A percentile compares a stretch with the other conserved stretches of the same genome.
Conservation (phyloP, 805 yeast species). For the Saccharomycopsis sp. region DNA sequence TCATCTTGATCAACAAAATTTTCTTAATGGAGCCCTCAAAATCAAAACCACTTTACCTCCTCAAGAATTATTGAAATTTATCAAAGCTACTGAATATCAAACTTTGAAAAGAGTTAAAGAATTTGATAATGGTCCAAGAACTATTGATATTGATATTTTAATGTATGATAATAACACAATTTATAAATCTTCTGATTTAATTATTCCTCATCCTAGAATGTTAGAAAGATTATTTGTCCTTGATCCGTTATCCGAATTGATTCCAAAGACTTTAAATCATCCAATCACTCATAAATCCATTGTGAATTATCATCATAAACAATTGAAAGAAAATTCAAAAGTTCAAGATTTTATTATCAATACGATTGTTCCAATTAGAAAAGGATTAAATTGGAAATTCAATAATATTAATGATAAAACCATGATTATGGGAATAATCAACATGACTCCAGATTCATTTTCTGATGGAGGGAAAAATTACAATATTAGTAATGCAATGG, state of each 20-base stretch:
- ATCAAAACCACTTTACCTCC: conserved; percentile 57
- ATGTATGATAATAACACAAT: conserved; percentile 41
- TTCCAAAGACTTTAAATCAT: conserved; percentile 50
- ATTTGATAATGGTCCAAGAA: conserved; percentile 85
- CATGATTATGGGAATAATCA: conserved; percentile 75
- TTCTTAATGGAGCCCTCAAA: conserved; percentile 74
- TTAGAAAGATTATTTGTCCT: conserved; percentile 84
- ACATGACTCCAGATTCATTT: conserved; percentile 90
- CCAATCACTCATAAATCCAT: conserved; percentile 84
- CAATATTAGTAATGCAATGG: conserved; percentile 31
- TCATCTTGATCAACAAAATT: conserved; percentile 64
- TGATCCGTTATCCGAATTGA: conserved; percentile 75
- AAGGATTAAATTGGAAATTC: conserved; percentile 6
- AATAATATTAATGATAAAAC: conserved; percentile 36
- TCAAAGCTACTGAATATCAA: conserved; percentile 73
- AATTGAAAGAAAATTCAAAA: conserved; percentile 28
- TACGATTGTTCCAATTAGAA: conserved; percentile 8
- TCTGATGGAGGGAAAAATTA: conserved; percentile 69
- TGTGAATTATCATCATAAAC: conserved; percentile 47
- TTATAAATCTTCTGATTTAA: conserved; percentile 28
- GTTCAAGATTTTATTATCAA: conserved; percentile 1
- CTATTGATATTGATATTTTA: conserved; percentile 82
- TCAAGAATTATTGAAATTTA: conserved; percentile 41
- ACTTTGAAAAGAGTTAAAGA: conserved; percentile 61
- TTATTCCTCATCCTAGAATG: conserved; percentile 82